These are phyloP conservation scores for Carpinus viminea DNA, from an alignment of 306 rosid genomes.

Conservation along the genomic window DNA sequence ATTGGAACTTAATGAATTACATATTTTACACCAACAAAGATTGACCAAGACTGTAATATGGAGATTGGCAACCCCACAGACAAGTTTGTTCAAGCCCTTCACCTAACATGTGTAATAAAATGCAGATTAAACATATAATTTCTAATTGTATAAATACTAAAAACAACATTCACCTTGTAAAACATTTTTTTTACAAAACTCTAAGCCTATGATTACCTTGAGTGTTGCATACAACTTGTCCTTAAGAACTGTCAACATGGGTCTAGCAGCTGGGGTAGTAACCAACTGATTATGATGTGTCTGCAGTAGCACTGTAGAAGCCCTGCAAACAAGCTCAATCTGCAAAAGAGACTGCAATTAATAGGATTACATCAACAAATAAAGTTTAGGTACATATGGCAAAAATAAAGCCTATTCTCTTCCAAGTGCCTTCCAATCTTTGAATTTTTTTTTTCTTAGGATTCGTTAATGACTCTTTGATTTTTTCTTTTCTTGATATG, in stretches of 20 bases:
- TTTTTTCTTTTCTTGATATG: neutral
- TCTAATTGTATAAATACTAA: neutral
- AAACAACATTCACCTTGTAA: neutral
- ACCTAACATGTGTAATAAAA: neutral
- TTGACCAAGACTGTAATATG: neutral
- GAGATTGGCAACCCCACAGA: neutral
- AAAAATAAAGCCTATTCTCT: neutral
- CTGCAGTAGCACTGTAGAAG: slow-evolving; percentile 66
- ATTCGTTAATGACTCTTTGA: neutral
- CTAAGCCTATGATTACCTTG: slow-evolving; percentile 57
- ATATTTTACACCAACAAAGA: neutral
- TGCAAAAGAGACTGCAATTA: slow-evolving; percentile 33
- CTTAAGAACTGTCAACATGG: slow-evolving; percentile 59
- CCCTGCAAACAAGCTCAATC: slow-evolving; percentile 91
- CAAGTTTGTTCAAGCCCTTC: neutral
- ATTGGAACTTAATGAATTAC: neutral
- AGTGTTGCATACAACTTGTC: slow-evolving; percentile 65
- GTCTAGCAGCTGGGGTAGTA: slow-evolving; percentile 73
- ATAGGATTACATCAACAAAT: neutral
- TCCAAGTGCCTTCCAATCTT: neutral
- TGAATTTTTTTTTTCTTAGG: neutral
- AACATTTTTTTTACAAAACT: neutral
- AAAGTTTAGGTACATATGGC: neutral
- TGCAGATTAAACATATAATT: neutral
- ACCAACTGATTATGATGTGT: slow-evolving; percentile 80